Base-by-base conservation (phyloP, 2,329 filamentous ascomycete species). In the Podosphaera xanthii region DNA sequence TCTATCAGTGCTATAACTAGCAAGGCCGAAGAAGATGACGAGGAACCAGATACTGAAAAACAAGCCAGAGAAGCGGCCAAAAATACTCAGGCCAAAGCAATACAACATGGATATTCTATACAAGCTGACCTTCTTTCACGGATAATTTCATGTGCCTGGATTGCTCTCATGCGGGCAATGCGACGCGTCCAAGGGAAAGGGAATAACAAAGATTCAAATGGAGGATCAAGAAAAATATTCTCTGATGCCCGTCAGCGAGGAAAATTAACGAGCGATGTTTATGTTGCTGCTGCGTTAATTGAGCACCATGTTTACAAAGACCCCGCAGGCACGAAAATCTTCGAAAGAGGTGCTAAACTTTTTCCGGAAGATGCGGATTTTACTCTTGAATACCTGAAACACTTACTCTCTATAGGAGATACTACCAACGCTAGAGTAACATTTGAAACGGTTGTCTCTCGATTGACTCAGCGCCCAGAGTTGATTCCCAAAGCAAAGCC, bases 281-380 rank as follows among this genome's bases (percentile, higher is more conserved):
- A 98, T 68, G 86, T 96, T 59, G 89, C 89, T 0, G 88, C 88
- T 64, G 92, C 94, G 14, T 76, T 94, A 61, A 86, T 98, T 67
- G 92, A 98, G 70, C 91, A 92, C 69, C 84, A 94, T 65, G 94
- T 94, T 64, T 98, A 98, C 71, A 92, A 94, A 68, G 92, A 97
- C 66, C 80, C 84, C 0, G 87, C 92, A 0, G 91, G 90, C 1
- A 87, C 86, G 50, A 96, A 92, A 72, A 97, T 98, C 61, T 94
- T 97, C 64, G 92, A 98, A 69, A 85, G 91, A 53, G 92, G 92
- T 30, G 83, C 91, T 63, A 92, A 88, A 68, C 76, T 98, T 10
- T 98, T 97, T 68, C 91, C 91, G 0, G 87, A 94, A 56, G 91
- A 97, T 67, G 90, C 95, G 69, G 78, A 82, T 60, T 97, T 97